A percentile compares a stretch with the other conserved stretches of the same genome.
Evolutionary conservation across 2,329 filamentous ascomycete genomes (phyloP).

Genomic region (Fusarium anguioides): DNA sequence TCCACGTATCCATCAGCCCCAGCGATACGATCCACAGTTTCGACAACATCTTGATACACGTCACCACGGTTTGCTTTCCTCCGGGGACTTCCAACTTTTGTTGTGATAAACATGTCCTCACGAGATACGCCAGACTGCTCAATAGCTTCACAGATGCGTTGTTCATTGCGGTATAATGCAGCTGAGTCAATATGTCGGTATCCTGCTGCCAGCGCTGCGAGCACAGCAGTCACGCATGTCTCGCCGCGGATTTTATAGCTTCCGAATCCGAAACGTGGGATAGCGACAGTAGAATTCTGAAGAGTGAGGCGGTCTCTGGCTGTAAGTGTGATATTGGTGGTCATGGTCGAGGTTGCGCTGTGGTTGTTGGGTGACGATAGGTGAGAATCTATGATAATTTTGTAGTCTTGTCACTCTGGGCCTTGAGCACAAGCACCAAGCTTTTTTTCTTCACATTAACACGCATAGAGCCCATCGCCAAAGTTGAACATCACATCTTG

Average conservation of each 20-base stretch:
- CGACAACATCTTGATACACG: conserved; percentile 68
- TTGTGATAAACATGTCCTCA: conserved; percentile 74
- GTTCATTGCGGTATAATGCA: conserved; percentile 72
- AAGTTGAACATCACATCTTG: too few species aligned
- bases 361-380: not conserved
- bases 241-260: conserved; percentile 71
- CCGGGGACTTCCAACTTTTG: conserved; percentile 70
- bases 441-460: too few species aligned
- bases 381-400: too few species aligned
- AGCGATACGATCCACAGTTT: conserved; percentile 72
- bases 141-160: conserved; percentile 73
- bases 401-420: too few species aligned
- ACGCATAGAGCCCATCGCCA: too few species aligned
- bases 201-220: conserved; percentile 66
- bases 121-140: conserved; percentile 65
- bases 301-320: conserved; percentile 38
- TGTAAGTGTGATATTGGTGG: conserved; percentile 11
- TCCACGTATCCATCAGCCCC: conserved; percentile 72
- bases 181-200: conserved; percentile 76
- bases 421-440: too few species aligned
- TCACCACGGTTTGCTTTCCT: conserved; percentile 53
- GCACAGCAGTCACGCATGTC: conserved; percentile 67
- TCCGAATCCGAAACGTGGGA: conserved; percentile 77
- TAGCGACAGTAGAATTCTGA: conserved; percentile 46
- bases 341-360: conserved; percentile 1